phyloP scores from a whole-genome alignment of 352 stramenopile genomes.

The Phytopythium montanum region DNA sequence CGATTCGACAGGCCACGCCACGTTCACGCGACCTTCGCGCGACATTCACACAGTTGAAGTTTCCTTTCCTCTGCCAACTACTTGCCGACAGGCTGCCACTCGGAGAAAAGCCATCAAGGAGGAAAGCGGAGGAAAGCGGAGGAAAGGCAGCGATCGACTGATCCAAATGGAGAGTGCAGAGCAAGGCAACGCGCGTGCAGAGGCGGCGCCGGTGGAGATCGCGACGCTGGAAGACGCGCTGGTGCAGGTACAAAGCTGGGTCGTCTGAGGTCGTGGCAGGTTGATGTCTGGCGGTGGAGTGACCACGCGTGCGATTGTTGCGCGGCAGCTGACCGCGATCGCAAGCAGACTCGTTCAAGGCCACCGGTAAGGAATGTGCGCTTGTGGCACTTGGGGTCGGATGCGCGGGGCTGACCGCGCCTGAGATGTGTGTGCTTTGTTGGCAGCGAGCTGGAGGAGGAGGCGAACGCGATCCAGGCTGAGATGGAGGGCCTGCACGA shows the following conservation, averaged over 20 bases:
- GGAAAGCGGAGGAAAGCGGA: neutral
- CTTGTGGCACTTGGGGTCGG: neutral
- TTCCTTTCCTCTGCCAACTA: conserved; percentile 22
- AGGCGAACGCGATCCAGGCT: conserved; percentile 49
- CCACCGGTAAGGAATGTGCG: conserved; percentile 8
- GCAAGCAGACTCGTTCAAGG: conserved; percentile 18
- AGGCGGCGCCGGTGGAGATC: conserved; percentile 8
- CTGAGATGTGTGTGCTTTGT: neutral
- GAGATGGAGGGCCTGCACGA: conserved; percentile 56
- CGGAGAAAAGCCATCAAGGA: neutral
- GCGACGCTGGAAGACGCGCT: conserved; percentile 24
- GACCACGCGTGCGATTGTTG: neutral
- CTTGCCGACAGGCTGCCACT: neutral
- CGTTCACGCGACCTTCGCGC: conserved; percentile 35
- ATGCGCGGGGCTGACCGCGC: neutral
- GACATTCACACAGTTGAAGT: conserved; percentile 42
- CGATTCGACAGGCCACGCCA: neutral
- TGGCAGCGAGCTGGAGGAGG: conserved; percentile 43
- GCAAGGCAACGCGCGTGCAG: conserved; percentile 1
- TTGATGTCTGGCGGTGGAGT: neutral
- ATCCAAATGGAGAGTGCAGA: neutral
- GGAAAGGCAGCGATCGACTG: neutral
- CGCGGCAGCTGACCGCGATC: conserved; percentile 16
- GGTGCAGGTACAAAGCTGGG: conserved; percentile 8
- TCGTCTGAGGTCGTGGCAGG: neutral